Evolutionary conservation across 1,284 basidiomycete species (phyloP).

Genomic region (Cryptococcus maquisensis): DNA sequence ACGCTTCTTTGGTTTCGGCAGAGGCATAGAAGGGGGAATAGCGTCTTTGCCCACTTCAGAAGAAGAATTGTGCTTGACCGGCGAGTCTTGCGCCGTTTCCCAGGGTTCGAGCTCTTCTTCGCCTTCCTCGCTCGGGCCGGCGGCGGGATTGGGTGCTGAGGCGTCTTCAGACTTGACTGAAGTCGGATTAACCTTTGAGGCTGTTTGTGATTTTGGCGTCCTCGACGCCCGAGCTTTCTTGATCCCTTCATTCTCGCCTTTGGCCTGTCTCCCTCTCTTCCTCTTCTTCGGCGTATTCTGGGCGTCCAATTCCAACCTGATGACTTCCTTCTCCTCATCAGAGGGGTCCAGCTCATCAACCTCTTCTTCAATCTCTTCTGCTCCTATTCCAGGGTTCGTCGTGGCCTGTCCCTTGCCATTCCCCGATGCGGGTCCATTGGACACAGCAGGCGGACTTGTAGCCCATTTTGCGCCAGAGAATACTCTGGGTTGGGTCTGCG

Average conservation of each 20-base stretch:
- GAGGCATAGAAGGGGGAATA: too few relatives aligned
- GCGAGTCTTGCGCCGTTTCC: too few relatives aligned
- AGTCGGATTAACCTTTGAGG: not conserved
- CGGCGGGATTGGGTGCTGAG: too few relatives aligned
- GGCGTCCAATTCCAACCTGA: not conserved
- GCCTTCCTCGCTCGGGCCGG: too few relatives aligned
- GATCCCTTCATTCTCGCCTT: not conserved
- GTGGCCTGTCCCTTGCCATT: not conserved
- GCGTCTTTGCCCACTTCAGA: too few relatives aligned
- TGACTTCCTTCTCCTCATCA: not conserved
- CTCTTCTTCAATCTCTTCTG: not conserved
- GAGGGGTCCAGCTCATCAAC: not conserved
- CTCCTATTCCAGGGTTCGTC: not conserved
- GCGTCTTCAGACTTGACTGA: not conserved
- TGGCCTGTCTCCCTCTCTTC: not conserved
- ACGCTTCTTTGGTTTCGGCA: too few relatives aligned
- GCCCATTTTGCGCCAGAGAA: not conserved
- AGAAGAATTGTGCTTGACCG: too few relatives aligned
- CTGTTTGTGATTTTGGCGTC: not conserved
- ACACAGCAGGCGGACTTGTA: not conserved
- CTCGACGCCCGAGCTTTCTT: not conserved
- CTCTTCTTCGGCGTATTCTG: not conserved
- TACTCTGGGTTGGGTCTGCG: not conserved
- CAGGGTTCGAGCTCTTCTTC: too few relatives aligned
- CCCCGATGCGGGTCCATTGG: not conserved